phyloP scores from a whole-genome alignment of 371 early-diverging fungal species.

The Mortierella sp. region DNA sequence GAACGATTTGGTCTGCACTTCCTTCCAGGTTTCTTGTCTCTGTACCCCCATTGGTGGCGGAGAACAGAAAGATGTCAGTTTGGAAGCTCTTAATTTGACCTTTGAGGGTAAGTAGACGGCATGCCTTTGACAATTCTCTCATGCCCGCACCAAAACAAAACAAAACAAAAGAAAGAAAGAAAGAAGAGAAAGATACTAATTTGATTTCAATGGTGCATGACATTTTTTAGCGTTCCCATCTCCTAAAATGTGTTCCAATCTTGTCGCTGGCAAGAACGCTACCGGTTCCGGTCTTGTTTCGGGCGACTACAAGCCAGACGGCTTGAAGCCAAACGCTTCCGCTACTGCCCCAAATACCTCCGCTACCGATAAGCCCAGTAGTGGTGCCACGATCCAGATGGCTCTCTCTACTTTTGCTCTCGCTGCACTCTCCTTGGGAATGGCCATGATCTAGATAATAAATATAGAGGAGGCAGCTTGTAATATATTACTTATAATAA shows the following conservation, averaged over 20 bases:
- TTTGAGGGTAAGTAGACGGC: slow-evolving; percentile 17
- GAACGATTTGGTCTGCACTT: slow-evolving; percentile 24
- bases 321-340: slow-evolving; percentile 12
- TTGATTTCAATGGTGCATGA: too few species aligned
- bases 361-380: not conserved
- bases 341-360: not conserved
- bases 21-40: slow-evolving; percentile 28
- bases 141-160: too few species aligned
- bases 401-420: slow-evolving; percentile 28
- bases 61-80: slow-evolving; percentile 27
- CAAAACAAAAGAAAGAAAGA: too few species aligned
- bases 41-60: slow-evolving; percentile 20
- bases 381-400: slow-evolving; percentile 28
- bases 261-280: slow-evolving; percentile 17
- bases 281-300: slow-evolving; percentile 32
- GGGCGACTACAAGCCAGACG: slow-evolving; percentile 32
- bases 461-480: too few species aligned
- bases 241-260: slow-evolving; percentile 27
- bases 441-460: slow-evolving; percentile 29
- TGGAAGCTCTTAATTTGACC: slow-evolving; percentile 30
- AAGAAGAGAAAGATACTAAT: too few species aligned
- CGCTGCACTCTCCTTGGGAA: slow-evolving; percentile 30
- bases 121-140: too few species aligned
- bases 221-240: slow-evolving; percentile 12
- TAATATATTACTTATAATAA: too few species aligned